These are phyloP conservation scores for Senna siamea DNA, from an alignment of 306 rosid species.

Conservation along the genomic window DNA sequence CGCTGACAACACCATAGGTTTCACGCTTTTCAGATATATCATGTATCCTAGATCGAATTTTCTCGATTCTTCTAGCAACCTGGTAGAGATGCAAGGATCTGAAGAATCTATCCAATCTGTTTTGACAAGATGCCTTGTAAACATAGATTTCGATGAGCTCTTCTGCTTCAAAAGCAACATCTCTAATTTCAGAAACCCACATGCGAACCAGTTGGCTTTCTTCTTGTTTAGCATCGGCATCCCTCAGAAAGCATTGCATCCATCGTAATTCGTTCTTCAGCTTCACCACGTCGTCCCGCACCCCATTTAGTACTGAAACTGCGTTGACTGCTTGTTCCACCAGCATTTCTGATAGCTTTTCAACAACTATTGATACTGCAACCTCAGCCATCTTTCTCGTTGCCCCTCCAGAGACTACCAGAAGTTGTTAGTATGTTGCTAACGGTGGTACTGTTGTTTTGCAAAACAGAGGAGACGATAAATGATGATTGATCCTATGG, in stretches of 20 bases:
- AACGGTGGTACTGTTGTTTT: not conserved
- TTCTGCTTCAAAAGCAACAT: conserved; percentile 48
- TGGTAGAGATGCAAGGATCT: conserved; percentile 26
- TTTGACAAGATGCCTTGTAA: conserved; percentile 21
- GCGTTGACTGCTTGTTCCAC: conserved; percentile 31
- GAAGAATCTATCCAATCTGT: conserved; percentile 22
- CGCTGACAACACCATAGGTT: conserved; percentile 38
- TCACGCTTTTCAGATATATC: conserved; percentile 38
- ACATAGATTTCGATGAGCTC: conserved; percentile 46
- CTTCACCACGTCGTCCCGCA: conserved; percentile 33
- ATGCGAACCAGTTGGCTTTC: conserved; percentile 38
- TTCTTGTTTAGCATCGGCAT: conserved; percentile 52
- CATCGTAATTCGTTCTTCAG: conserved; percentile 42
- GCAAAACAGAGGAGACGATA: conserved; percentile 7
- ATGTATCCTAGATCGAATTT: conserved; percentile 30
- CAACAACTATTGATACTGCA: conserved; percentile 44
- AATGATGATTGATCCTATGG: not conserved
- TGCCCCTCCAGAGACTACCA: too few species aligned
- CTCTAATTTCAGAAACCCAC: conserved; percentile 52
- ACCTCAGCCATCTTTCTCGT: conserved; percentile 48
- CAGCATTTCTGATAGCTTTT: conserved; percentile 40
- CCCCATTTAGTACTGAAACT: conserved; percentile 30
- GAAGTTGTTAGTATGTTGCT: too few species aligned
- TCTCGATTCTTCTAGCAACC: conserved; percentile 21
- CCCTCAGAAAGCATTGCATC: conserved; percentile 55